These are phyloP conservation scores for Monosporascus sp. DNA, from an alignment of 2,329 filamentous ascomycete genomes.

Conservation along the genomic window DNA sequence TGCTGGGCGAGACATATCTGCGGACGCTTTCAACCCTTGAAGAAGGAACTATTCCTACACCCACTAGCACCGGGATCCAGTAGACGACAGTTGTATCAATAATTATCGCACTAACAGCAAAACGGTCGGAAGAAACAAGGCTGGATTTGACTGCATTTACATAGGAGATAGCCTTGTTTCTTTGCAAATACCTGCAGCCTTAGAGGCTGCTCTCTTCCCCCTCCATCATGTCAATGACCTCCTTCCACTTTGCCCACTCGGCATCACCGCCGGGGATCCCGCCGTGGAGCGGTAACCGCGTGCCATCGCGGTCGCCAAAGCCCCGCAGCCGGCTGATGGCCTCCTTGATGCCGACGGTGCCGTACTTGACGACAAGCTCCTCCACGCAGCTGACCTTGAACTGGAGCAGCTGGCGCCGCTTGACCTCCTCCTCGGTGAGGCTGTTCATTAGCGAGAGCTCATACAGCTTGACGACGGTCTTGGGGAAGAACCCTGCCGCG, in stretches of 20 bases:
- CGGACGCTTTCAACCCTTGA: too few relatives aligned
- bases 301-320: conserved; percentile 54
- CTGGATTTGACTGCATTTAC: too few relatives aligned
- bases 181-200: background rate
- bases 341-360: conserved; percentile 62
- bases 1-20: too few relatives aligned
- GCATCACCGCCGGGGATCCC: conserved; percentile 51
- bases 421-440: conserved; percentile 31
- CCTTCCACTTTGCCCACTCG: conserved; percentile 52
- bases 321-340: conserved; percentile 52
- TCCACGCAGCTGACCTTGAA: conserved; percentile 57
- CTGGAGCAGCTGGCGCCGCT: conserved; percentile 50
- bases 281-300: conserved; percentile 51
- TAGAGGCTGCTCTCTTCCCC: conserved; percentile 30
- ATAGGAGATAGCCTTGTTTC: too few relatives aligned
- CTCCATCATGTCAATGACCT: conserved; percentile 35
- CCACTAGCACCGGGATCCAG: too few relatives aligned
- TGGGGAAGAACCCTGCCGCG: conserved; percentile 50
- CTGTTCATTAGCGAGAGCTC: conserved; percentile 32
- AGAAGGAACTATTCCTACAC: too few relatives aligned
- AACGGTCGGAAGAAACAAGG: too few relatives aligned
- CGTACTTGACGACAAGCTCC: conserved; percentile 54
- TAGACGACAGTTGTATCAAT: too few relatives aligned
- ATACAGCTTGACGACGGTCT: conserved; percentile 53
- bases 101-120: too few relatives aligned